Evolutionary conservation across 306 rosid species (phyloP), one percentile per base, ranked within the genome.

Genomic region (Prunus campanulata): DNA sequence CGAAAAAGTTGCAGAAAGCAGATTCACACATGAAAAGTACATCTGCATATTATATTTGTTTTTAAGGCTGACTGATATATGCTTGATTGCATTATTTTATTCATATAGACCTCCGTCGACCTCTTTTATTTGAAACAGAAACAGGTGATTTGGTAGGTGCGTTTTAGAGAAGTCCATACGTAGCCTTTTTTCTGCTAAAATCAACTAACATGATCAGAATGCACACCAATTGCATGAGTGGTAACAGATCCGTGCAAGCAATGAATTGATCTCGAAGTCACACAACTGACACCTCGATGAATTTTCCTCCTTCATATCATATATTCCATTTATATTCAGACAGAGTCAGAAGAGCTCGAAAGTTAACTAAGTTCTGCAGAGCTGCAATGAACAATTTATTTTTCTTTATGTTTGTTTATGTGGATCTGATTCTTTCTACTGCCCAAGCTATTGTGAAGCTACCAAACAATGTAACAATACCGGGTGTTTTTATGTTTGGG

Each of bases 401-500:
- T 27, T 9, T 77, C 22, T 12, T 82, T 16, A 67, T 76, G 3
- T 19, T 16, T 56, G 35, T 78, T 48, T 80, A 12, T 51, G 52
- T 15, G 66, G 59, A 55, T 13, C 50, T 71, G 35, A 54, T 71
- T n/a, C 15, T n/a, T 20, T 54, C 65, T 39, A 30, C 51, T 55
- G 65, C 35, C 52, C 66, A 35, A 55, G 86, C 52, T 32, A 22
- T 39, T 51, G 63, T 15, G 66, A 77, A 64, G 81, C 72, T 88
- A 24, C 88, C 85, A 46, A 46, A 59, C 25, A 82, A 81, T 46
- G 70, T 12, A 66, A 18, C 54, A 67, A 3, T 63, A 54, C 87
- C 86, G 0, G 89, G 86, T 8, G 50, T 86, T 49, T 81, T 89
- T 68, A 67, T 86, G 27, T 86, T 89, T 52, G 91, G 91, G 32